phyloP scores from a whole-genome alignment of 805 yeast genomes.

The Alloascoidea africana region DNA sequence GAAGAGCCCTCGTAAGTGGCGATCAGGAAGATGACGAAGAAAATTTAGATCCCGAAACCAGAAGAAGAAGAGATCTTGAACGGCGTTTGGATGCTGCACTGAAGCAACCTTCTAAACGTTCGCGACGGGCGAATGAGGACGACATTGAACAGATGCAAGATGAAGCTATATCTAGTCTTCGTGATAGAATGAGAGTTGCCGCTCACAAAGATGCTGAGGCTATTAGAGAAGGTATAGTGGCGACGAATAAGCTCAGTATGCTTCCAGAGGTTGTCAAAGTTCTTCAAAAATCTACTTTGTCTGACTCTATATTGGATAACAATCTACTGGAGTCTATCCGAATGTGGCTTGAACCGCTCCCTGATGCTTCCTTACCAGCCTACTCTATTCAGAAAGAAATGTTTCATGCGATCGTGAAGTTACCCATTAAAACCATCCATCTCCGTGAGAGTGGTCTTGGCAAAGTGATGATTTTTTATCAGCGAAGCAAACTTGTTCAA shows the following conservation, averaged over 20 bases:
- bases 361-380: constrained; percentile 96
- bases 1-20: constrained; percentile 6
- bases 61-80: constrained; percentile 66
- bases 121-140: constrained; percentile 69
- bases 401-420: constrained; percentile 52
- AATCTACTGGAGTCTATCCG: constrained; percentile 86
- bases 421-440: constrained; percentile 94
- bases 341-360: constrained; percentile 95
- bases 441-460: constrained; percentile 91
- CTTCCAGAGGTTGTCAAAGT: constrained; percentile 67
- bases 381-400: constrained; percentile 87
- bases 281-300: constrained; percentile 67
- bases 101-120: constrained; percentile 45
- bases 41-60: constrained; percentile 17
- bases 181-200: constrained; percentile 76
- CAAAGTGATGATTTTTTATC: constrained; percentile 85
- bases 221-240: constrained; percentile 47
- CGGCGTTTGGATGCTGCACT: constrained; percentile 67
- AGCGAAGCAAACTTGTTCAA: constrained; percentile 80
- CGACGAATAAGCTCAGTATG: constrained; percentile 63
- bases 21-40: constrained; percentile 9
- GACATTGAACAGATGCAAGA: constrained; percentile 93
- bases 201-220: constrained; percentile 38
- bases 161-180: constrained; percentile 67
- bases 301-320: constrained; percentile 88